These are phyloP conservation scores for Jaltomata sinuosa DNA, from an alignment of 257 asterid species.

Conservation along the genomic window DNA sequence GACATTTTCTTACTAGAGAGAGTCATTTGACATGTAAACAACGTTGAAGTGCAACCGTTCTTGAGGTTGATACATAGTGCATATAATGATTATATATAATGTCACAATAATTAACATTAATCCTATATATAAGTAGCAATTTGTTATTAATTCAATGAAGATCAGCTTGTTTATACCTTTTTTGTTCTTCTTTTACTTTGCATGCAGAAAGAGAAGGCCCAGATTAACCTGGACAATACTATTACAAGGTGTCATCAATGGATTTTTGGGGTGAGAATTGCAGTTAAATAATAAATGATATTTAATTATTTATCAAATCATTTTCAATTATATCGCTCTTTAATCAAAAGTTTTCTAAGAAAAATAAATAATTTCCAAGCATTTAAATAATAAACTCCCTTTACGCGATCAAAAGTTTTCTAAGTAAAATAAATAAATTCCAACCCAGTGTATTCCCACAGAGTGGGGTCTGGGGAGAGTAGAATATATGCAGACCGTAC, in stretches of 20 bases:
- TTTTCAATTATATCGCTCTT: background rate
- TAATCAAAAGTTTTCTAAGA: background rate
- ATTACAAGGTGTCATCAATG: slow-evolving; percentile 30
- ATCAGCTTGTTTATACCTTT: background rate
- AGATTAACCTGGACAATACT: slow-evolving; percentile 37
- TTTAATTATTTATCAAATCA: background rate
- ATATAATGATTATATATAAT: background rate
- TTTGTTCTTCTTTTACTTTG: background rate
- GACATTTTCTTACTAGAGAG: background rate
- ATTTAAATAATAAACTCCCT: too few relatives aligned
- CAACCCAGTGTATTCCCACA: too few relatives aligned
- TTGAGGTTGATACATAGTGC: too few relatives aligned
- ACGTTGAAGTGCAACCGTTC: background rate
- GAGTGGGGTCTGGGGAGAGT: too few relatives aligned
- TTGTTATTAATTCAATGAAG: background rate
- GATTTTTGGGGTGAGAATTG: slow-evolving; percentile 42
- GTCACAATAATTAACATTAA: background rate
- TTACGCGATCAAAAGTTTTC: too few relatives aligned
- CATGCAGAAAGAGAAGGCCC: slow-evolving; percentile 49
- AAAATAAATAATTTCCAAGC: background rate
- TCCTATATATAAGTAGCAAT: background rate
- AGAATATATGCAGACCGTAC: too few relatives aligned
- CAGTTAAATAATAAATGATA: background rate
- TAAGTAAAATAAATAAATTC: too few relatives aligned
- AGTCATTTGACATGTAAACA: background rate